Conservation (phyloP, 2,329 filamentous ascomycete genomes). For the Nannizzia gypsea region DNA sequence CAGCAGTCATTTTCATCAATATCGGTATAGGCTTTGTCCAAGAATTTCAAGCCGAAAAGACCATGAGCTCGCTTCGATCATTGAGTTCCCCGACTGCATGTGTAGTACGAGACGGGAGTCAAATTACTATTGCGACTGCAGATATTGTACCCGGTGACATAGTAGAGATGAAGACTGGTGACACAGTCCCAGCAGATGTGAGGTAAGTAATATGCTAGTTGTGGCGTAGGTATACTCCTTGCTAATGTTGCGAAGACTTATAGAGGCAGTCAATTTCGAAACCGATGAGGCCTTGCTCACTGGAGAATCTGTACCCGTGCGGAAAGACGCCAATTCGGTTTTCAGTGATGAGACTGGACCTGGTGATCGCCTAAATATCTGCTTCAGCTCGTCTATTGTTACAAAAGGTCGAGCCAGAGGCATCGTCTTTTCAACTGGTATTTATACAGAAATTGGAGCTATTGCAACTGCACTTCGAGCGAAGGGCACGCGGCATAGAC, state of each 20-base stretch:
- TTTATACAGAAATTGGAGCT: slow-evolving; percentile 51
- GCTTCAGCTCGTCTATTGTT: slow-evolving; percentile 49
- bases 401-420: slow-evolving; percentile 50
- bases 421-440: slow-evolving; percentile 51
- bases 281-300: slow-evolving; percentile 53
- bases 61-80: slow-evolving; percentile 41
- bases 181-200: slow-evolving; percentile 39
- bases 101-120: slow-evolving; percentile 40
- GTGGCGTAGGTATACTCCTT: not conserved
- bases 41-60: slow-evolving; percentile 43
- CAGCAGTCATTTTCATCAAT: slow-evolving; percentile 47
- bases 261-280: slow-evolving; percentile 48
- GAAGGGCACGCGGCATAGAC: slow-evolving; percentile 41
- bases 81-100: slow-evolving; percentile 40
- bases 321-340: slow-evolving; percentile 39
- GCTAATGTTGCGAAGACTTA: slow-evolving; percentile 20
- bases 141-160: slow-evolving; percentile 50
- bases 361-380: slow-evolving; percentile 51
- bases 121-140: slow-evolving; percentile 40
- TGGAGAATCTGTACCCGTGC: slow-evolving; percentile 49
- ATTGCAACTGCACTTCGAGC: slow-evolving; percentile 54
- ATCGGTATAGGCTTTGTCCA: slow-evolving; percentile 47
- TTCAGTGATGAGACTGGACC: slow-evolving; percentile 43
- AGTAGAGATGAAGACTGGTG: slow-evolving; percentile 39
- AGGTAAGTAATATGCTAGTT: slow-evolving; percentile 4